Conservation (phyloP, 2,329 filamentous ascomycete species). For the Pseudopithomyces maydicus region DNA sequence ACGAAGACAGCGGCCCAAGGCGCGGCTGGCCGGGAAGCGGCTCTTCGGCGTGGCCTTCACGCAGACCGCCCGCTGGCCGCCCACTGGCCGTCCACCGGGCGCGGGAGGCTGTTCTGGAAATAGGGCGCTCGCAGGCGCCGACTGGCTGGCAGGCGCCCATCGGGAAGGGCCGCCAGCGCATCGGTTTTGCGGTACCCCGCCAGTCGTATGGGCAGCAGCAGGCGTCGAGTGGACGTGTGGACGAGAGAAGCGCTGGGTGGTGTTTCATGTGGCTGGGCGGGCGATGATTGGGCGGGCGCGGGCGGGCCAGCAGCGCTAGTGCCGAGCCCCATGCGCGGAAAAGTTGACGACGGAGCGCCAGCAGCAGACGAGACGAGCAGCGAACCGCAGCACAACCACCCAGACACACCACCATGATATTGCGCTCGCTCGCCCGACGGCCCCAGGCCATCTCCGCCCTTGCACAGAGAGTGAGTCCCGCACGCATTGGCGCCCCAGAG, state of each 20-base stretch:
- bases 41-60: not conserved
- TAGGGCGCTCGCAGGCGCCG: constrained; percentile 36
- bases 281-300: constrained; percentile 35
- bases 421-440: constrained; percentile 39
- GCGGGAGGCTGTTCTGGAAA: constrained; percentile 32
- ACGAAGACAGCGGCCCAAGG: not conserved
- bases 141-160: constrained; percentile 36
- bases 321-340: constrained; percentile 11
- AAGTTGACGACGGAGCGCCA: constrained; percentile 15
- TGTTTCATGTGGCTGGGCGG: constrained; percentile 29
- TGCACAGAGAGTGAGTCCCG: constrained; percentile 27
- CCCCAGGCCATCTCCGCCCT: constrained; percentile 28
- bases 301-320: constrained; percentile 16
- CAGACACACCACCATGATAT: constrained; percentile 33
- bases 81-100: constrained; percentile 12
- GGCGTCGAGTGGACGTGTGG: no score
- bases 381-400: constrained; percentile 7
- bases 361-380: constrained; percentile 13
- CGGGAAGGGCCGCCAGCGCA: constrained; percentile 25
- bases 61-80: not conserved
- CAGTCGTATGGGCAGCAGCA: constrained; percentile 38
- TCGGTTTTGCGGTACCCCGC: constrained; percentile 33
- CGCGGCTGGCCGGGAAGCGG: not conserved
- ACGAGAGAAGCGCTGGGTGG: constrained; percentile 40
- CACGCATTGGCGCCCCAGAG: not conserved